Conservation (phyloP, 78 protist species). For the Dictyostelium citrinum region DNA sequence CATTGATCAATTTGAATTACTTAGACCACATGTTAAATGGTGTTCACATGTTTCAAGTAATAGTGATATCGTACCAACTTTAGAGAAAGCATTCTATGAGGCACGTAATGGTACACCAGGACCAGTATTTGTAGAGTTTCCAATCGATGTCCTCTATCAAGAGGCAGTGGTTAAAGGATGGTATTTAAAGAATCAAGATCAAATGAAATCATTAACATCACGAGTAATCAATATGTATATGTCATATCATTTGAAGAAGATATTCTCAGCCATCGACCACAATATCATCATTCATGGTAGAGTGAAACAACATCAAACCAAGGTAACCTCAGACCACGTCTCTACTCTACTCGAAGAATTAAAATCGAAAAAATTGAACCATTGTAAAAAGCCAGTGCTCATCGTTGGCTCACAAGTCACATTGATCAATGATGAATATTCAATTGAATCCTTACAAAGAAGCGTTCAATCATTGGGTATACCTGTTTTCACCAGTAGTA, state of each 20-base stretch:
- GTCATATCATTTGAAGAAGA: constrained; percentile 16
- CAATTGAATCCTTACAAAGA: constrained; percentile 16
- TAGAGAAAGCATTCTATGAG: constrained; percentile 52
- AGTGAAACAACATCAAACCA: not conserved
- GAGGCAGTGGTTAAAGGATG: constrained; percentile 19
- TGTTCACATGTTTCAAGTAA: constrained; percentile 28
- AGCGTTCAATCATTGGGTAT: constrained; percentile 38
- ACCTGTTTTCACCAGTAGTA: constrained; percentile 76
- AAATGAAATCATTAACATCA: not conserved
- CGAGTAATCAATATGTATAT: not conserved
- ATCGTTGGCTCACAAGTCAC: constrained; percentile 71
- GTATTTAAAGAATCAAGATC: constrained; percentile 25
- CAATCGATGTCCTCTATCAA: constrained; percentile 85
- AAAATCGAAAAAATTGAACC: too few species aligned
- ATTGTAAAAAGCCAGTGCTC: constrained; percentile 65
- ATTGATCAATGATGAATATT: not conserved
- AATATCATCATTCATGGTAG: not conserved
- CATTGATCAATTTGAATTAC: constrained; percentile 85
- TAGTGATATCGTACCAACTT: constrained; percentile 74
- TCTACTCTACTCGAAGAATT: too few species aligned
- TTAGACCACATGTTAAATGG: constrained; percentile 81
- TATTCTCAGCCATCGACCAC: not conserved
- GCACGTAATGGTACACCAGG: constrained; percentile 86
- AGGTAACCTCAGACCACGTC: not conserved
- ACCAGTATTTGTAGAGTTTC: constrained; percentile 89